Evolutionary conservation across 345 rosid genomes (phyloP).

Genomic region (Euphorbia pulcherrima): DNA sequence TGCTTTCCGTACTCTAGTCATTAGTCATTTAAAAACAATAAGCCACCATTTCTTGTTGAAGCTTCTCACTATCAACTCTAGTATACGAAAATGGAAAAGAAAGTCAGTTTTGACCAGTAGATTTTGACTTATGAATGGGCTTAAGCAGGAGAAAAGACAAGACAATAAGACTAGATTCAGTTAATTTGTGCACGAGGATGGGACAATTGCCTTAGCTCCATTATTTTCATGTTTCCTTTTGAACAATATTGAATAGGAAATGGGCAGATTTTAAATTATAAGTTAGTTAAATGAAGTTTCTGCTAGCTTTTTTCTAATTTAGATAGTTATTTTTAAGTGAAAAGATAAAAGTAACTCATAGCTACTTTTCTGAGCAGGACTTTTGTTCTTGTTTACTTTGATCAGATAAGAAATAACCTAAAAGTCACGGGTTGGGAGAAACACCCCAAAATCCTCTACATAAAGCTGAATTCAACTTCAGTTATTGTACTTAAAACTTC

Average conservation of each 20-base stretch:
- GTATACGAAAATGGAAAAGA: background rate
- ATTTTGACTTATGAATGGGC: background rate
- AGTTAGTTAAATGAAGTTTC: too few relatives aligned
- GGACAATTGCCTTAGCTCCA: constrained; percentile 6
- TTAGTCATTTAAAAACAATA: too few relatives aligned
- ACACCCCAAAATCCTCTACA: background rate
- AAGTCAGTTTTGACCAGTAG: background rate
- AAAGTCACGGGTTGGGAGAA: too few relatives aligned
- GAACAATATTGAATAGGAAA: background rate
- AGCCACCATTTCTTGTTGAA: background rate
- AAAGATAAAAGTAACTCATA: too few relatives aligned
- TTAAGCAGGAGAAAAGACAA: background rate
- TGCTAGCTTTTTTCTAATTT: too few relatives aligned
- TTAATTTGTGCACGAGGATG: constrained; percentile 3
- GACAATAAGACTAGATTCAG: constrained; percentile 1
- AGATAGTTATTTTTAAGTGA: too few relatives aligned
- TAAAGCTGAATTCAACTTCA: background rate
- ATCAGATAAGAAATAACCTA: too few relatives aligned
- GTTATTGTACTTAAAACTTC: background rate
- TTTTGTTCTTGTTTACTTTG: too few relatives aligned
- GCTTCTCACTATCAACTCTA: background rate
- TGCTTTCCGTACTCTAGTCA: too few relatives aligned
- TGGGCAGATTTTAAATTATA: too few relatives aligned
- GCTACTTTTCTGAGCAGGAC: too few relatives aligned
- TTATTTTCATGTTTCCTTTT: background rate